Evolutionary conservation across 1,139 yeast species (phyloP), one percentile per base, ranked within the genome.

Genomic region (Protomyces lactucae-debilis): DNA sequence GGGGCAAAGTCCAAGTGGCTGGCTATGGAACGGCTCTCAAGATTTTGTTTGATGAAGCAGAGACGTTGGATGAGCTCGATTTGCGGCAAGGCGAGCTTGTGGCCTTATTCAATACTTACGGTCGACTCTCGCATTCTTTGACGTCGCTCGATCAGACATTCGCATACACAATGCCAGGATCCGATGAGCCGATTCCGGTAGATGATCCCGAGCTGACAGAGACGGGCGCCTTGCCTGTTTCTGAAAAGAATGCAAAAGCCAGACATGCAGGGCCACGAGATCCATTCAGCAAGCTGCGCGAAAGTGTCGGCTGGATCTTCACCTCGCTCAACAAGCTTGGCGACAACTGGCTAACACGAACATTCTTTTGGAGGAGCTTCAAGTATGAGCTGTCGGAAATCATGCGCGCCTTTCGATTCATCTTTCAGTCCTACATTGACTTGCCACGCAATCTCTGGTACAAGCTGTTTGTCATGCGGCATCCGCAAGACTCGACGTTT

Each of bases 21-120:
- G 99, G 99, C 32, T 93, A 93, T 74, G 99, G 98, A 28, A 93
- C 99, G 21, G 96, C 97, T 1, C 81, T 95, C 73, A 93, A 93
- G 76, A 82, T 92, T 32, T 78, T 93, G 67, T 90, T 93, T 73
- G 99, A 93, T 74, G 82, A 53, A 18, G 36, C 61, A 5, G 48
- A 61, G 21, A 36, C 55, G 57, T 36, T 73, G 74, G 57, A 32
- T 21, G 39, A 51, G 46, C 78, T 79, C 37, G 77, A 76, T 55
- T 61, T 71, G 35, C 84, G 92, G 63, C 85, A 95, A 71, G 85
- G 89, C 67, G 99, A 93, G 76, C 77, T 95, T 66, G 95, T 92
- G 60, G 96, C 97, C 0, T 81, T 93, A 70, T 78, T 93, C 71
- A 93, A 93, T 76, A 93, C 98, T 0, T 90, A 90, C 76, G 97